Evolutionary conservation across 768 basidiomycete species (phyloP).

Genomic region (Russula dissimulans): DNA sequence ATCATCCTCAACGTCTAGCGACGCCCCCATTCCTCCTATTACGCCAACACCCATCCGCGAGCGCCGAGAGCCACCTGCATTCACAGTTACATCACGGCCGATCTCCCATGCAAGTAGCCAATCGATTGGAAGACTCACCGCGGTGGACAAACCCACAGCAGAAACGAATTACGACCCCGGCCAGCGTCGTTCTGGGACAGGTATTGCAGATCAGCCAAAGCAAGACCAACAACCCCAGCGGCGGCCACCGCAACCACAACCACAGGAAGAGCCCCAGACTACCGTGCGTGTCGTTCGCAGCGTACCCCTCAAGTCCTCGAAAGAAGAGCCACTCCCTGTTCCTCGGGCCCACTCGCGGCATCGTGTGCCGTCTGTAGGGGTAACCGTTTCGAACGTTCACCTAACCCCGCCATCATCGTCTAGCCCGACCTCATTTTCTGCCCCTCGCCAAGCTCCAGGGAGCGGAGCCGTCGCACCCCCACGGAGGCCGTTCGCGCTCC

Average conservation of each 20-base stretch:
- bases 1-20: conserved; percentile 22
- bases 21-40: conserved; percentile 21
- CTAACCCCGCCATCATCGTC: conserved; percentile 1
- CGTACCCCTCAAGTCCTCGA: not conserved
- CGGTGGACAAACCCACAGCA: not conserved
- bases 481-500: conserved; percentile 47
- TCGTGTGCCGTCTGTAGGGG: not conserved
- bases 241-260: not conserved
- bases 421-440: not conserved
- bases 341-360: not conserved
- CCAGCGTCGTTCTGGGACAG: not conserved
- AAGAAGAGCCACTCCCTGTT: conserved; percentile 8
- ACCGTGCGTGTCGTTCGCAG: not conserved
- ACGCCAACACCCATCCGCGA: conserved; percentile 27
- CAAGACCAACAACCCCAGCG: not conserved
- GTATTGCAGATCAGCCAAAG: not conserved
- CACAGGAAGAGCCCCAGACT: not conserved
- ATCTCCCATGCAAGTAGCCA: conserved; percentile 20
- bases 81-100: conserved; percentile 31
- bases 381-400: conserved; percentile 13
- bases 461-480: conserved; percentile 15
- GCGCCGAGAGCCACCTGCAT: conserved; percentile 26
- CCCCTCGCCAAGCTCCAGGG: not conserved
- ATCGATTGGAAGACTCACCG: conserved; percentile 2
- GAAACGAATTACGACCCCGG: not conserved